These are phyloP conservation scores for Podospora pseudoanserina DNA, from an alignment of 495 filamentous ascomycete species.

Conservation along the genomic window DNA sequence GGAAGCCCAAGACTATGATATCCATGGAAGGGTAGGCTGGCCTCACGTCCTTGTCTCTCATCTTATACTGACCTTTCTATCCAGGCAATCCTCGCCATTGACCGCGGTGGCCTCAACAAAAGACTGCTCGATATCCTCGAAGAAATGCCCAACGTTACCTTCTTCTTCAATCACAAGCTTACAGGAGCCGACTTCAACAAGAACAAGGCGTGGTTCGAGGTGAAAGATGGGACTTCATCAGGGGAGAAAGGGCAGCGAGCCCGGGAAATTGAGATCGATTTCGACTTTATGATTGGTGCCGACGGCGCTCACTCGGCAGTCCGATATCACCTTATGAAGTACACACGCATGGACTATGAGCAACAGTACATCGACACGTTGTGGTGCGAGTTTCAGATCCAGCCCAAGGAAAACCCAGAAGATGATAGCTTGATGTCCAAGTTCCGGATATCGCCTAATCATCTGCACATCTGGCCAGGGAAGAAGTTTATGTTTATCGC, in stretches of 20 bases:
- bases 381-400: conserved; percentile 95
- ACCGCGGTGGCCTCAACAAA: conserved; percentile 81
- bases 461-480: conserved; percentile 97
- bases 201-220: conserved; percentile 85
- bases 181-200: conserved; percentile 76
- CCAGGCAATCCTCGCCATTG: conserved; percentile 48
- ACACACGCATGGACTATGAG: conserved; percentile 76
- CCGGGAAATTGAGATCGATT: conserved; percentile 65
- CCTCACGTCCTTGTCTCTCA: not conserved
- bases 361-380: conserved; percentile 95
- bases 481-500: conserved; percentile 97
- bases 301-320: conserved; percentile 92
- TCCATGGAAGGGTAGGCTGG: conserved; percentile 70
- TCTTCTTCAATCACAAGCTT: conserved; percentile 90
- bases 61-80: conserved; percentile 29
- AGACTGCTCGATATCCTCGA: conserved; percentile 81
- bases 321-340: conserved; percentile 93
- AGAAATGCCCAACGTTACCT: conserved; percentile 74
- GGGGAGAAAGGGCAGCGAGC: conserved; percentile 22
- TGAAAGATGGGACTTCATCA: conserved; percentile 30
- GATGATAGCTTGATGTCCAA: conserved; percentile 45
- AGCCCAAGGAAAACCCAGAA: conserved; percentile 29
- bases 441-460: conserved; percentile 81
- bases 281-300: conserved; percentile 91
- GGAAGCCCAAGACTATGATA: conserved; percentile 82